phyloP scores from a whole-genome alignment of 192 early-diverging fungal species.

The Coemansia sp. region DNA sequence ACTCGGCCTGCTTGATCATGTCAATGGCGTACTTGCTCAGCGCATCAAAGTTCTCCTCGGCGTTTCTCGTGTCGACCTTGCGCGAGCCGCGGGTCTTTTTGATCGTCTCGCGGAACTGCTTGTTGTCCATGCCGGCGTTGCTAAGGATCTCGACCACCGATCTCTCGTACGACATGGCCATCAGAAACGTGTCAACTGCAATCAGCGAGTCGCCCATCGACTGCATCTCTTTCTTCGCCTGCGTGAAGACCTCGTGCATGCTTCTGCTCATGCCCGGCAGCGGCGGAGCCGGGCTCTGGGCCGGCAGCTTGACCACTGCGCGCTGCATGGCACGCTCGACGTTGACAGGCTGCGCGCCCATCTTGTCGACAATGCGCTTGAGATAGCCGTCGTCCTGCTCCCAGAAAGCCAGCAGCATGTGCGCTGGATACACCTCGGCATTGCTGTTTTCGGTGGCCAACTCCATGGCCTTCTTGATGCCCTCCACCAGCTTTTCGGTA shows the following conservation, averaged over 20 bases:
- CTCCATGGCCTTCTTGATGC: slow-evolving; percentile 60
- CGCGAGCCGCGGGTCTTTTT: slow-evolving; percentile 73
- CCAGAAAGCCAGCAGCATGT: slow-evolving; percentile 76
- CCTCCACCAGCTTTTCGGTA: slow-evolving; percentile 82
- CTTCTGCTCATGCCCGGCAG: slow-evolving; percentile 65
- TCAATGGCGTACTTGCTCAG: slow-evolving; percentile 94
- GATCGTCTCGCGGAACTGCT: slow-evolving; percentile 73
- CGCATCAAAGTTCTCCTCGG: slow-evolving; percentile 88
- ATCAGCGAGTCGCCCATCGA: slow-evolving; percentile 86
- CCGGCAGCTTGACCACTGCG: slow-evolving; percentile 70
- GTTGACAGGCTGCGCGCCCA: slow-evolving; percentile 72
- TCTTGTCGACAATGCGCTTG: slow-evolving; percentile 73
- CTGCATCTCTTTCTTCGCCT: slow-evolving; percentile 80
- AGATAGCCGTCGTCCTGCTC: slow-evolving; percentile 80
- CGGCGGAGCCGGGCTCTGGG: slow-evolving; percentile 82
- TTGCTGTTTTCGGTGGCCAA: slow-evolving; percentile 74
- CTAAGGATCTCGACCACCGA: slow-evolving; percentile 60
- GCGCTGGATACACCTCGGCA: slow-evolving; percentile 73
- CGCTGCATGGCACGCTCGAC: slow-evolving; percentile 81
- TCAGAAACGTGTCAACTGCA: slow-evolving; percentile 84
- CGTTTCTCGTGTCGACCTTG: slow-evolving; percentile 79
- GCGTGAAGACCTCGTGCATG: slow-evolving; percentile 60
- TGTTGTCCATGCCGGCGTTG: slow-evolving; percentile 66
- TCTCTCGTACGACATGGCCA: slow-evolving; percentile 73
- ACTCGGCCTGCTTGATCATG: slow-evolving; percentile 73